A percentile compares a stretch with the other conserved stretches of the same genome.
Conservation (phyloP, 805 yeast species). For the Pichia cabralensis region DNA sequence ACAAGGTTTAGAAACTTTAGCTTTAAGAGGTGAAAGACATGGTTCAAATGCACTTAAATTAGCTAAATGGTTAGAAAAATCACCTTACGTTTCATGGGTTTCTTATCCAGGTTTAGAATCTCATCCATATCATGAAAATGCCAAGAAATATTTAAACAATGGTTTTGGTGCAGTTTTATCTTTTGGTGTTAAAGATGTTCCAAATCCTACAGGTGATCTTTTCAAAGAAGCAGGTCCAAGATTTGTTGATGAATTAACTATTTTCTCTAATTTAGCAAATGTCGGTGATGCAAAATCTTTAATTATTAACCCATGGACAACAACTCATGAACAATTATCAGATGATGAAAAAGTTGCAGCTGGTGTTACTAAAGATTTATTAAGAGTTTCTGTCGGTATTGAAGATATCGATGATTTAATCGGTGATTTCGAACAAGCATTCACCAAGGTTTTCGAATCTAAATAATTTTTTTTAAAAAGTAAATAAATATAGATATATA, state of each 20-base stretch:
- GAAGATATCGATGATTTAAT: constrained; percentile 88
- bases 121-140: constrained; percentile 68
- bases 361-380: constrained; percentile 83
- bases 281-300: constrained; percentile 95
- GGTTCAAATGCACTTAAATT: constrained; percentile 70
- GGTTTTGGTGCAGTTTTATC: constrained; percentile 87
- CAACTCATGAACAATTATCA: constrained; percentile 87
- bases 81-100: constrained; percentile 72
- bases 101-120: constrained; percentile 84
- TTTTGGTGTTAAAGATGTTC: constrained; percentile 71
- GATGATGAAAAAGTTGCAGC: constrained; percentile 73
- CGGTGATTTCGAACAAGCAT: constrained; percentile 80
- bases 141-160: constrained; percentile 69
- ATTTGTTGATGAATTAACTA: constrained; percentile 73
- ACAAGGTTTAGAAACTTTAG: constrained; percentile 91
- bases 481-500: not conserved
- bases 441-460: constrained; percentile 43
- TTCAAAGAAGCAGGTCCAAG: constrained; percentile 71
- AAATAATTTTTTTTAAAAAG: not conserved
- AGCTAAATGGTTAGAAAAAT: constrained; percentile 65
- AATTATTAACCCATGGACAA: constrained; percentile 91
- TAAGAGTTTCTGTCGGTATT: constrained; percentile 85
- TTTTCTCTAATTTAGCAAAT: constrained; percentile 90
- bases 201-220: constrained; percentile 39
- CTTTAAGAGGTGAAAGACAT: constrained; percentile 90